Percentiles rank a stretch among this genome's conserved stretches.
phyloP scores from a whole-genome alignment of 306 rosid species.

The Calophaca sinica region DNA sequence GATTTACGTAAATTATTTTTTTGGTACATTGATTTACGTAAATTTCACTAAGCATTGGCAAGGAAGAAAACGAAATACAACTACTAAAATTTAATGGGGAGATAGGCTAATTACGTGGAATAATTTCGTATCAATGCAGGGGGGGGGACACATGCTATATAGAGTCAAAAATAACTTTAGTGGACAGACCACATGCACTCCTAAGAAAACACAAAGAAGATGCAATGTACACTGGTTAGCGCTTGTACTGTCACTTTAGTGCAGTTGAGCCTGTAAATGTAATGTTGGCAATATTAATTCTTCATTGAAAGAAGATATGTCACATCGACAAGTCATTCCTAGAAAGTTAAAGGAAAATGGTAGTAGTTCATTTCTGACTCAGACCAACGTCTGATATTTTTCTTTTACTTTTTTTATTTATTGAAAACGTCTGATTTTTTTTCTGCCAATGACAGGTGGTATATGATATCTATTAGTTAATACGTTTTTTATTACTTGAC shows the following conservation, averaged over 20 bases:
- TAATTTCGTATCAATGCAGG: neutral
- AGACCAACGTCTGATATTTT: neutral
- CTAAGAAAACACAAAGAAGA: slow-evolving; percentile 38
- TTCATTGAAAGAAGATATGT: neutral
- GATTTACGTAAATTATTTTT: neutral
- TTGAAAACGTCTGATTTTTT: no score
- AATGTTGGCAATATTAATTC: slow-evolving; percentile 11
- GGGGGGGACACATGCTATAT: slow-evolving; percentile 43
- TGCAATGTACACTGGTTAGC: slow-evolving; percentile 29
- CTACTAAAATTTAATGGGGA: neutral
- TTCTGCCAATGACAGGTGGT: no score
- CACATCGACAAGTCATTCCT: slow-evolving; percentile 58
- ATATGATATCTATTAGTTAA: no score
- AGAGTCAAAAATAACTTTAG: slow-evolving; percentile 31
- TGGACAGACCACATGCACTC: slow-evolving; percentile 42
- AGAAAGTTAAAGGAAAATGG: slow-evolving; percentile 3
- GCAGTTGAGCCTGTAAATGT: slow-evolving; percentile 45
- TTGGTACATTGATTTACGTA: neutral
- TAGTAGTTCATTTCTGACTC: slow-evolving; percentile 13
- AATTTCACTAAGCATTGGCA: neutral
- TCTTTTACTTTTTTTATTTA: no score
- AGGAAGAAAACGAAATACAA: slow-evolving; percentile 9
- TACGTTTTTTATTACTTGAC: no score
- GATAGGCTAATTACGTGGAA: neutral
- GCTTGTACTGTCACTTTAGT: slow-evolving; percentile 38